These are phyloP conservation scores for Nicotiana noctiflora DNA, from an alignment of 257 asterid genomes.

Conservation along the genomic window DNA sequence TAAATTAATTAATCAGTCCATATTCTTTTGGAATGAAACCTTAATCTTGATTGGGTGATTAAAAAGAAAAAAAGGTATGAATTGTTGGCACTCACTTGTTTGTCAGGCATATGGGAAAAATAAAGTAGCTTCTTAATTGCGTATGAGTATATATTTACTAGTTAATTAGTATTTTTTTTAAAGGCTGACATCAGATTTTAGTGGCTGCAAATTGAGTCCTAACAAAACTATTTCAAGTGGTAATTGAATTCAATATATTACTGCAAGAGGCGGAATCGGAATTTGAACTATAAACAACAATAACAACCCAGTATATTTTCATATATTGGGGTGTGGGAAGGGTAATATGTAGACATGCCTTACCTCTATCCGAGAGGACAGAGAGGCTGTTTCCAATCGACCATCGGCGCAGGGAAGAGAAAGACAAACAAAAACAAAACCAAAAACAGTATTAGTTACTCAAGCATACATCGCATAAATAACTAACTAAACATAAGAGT, in stretches of 20 bases:
- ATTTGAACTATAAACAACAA: too few species aligned
- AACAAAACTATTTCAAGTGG: background rate
- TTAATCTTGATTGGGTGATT: constrained; percentile 9
- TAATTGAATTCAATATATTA: background rate
- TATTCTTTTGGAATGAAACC: background rate
- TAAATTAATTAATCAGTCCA: background rate
- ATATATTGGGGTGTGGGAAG: too few species aligned
- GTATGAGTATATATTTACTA: background rate
- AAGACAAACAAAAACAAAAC: too few species aligned
- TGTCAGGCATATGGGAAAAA: background rate
- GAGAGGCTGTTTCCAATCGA: too few species aligned
- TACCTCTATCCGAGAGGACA: too few species aligned
- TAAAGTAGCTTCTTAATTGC: background rate
- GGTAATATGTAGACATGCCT: too few species aligned
- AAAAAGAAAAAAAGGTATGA: constrained; percentile 3
- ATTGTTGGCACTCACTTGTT: constrained; percentile 10
- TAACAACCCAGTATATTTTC: too few species aligned
- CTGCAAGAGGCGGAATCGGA: too few species aligned
- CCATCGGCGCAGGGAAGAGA: too few species aligned
- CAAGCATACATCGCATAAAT: too few species aligned
- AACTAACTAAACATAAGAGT: too few species aligned
- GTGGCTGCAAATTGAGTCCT: background rate
- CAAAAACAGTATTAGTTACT: too few species aligned
- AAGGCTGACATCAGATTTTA: background rate
- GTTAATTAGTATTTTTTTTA: background rate